phyloP scores from a whole-genome alignment of 2,329 filamentous ascomycete genomes.

The Cercospora zeae-maydis region DNA sequence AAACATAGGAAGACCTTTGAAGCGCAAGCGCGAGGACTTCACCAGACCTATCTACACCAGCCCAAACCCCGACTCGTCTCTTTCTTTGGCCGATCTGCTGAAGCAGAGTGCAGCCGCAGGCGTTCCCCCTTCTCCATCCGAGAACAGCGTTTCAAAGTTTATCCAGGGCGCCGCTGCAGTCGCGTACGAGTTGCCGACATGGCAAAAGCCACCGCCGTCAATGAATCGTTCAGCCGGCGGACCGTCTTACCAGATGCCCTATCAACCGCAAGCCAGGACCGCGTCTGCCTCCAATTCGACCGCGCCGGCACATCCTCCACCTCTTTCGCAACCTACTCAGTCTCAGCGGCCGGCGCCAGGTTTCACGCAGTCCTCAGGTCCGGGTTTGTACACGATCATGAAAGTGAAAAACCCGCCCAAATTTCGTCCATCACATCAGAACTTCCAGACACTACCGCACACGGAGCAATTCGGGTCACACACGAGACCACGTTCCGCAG shows the following conservation, averaged over 20 bases:
- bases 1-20: slow-evolving; percentile 22
- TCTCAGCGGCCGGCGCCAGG: slow-evolving; percentile 3
- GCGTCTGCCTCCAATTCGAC: background rate
- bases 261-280: slow-evolving; percentile 20
- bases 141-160: slow-evolving; percentile 5
- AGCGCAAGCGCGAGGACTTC: slow-evolving; percentile 27
- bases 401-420: slow-evolving; percentile 15
- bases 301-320: background rate
- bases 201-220: slow-evolving; percentile 27
- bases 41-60: slow-evolving; percentile 6
- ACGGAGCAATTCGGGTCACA: slow-evolving; percentile 1
- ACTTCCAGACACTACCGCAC: background rate
- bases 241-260: slow-evolving; percentile 25
- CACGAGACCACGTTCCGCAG: background rate
- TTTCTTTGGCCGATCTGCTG: slow-evolving; percentile 33
- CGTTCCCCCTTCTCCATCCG: slow-evolving; percentile 5
- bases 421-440: slow-evolving; percentile 4
- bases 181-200: slow-evolving; percentile 29
- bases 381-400: slow-evolving; percentile 29
- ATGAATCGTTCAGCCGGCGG: slow-evolving; percentile 6
- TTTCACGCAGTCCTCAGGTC: slow-evolving; percentile 8
- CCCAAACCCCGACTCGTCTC: background rate
- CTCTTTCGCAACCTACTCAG: background rate
- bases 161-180: slow-evolving; percentile 20
- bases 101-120: slow-evolving; percentile 26